Conservation (phyloP, 2,329 filamentous ascomycete species). For the Didymella arachidicola region DNA sequence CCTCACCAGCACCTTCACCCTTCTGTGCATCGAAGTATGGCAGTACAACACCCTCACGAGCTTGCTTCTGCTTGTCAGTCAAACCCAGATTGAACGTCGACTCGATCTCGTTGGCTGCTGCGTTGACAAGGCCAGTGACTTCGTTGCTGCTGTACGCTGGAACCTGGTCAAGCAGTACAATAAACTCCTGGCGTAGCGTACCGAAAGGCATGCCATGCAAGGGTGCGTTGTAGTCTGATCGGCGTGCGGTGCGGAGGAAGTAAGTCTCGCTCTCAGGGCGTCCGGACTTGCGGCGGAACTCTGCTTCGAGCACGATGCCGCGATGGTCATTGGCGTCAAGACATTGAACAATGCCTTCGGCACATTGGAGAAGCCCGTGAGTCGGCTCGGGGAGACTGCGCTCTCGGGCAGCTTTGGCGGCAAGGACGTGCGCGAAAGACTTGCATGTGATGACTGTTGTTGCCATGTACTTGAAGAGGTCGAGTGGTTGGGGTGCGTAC, state of each 20-base stretch:
- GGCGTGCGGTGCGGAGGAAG: constrained; percentile 53
- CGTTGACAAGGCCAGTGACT: constrained; percentile 36
- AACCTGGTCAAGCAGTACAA: constrained; percentile 77
- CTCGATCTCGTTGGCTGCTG: constrained; percentile 39
- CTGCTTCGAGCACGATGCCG: constrained; percentile 80
- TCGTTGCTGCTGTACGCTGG: constrained; percentile 48
- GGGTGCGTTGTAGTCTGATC: constrained; percentile 30
- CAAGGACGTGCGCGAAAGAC: constrained; percentile 76
- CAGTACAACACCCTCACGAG: constrained; percentile 86
- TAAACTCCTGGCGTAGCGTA: constrained; percentile 58
- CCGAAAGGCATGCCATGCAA: constrained; percentile 25
- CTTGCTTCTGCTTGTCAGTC: constrained; percentile 87
- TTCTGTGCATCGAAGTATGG: constrained; percentile 98
- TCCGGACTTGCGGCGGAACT: constrained; percentile 84
- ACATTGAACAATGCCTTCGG: constrained; percentile 80
- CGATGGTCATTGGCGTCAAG: constrained; percentile 61
- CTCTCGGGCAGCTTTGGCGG: constrained; percentile 76
- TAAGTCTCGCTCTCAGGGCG: constrained; percentile 76
- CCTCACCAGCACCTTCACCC: constrained; percentile 73
- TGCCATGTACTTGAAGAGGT: constrained; percentile 81
- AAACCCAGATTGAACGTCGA: constrained; percentile 87
- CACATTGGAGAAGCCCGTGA: constrained; percentile 78
- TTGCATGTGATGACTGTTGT: constrained; percentile 81
- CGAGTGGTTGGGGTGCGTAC: constrained; percentile 63
- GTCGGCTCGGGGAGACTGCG: constrained; percentile 76